Conservation (phyloP, 192 early-diverging fungal genomes). For the Gigaspora rosea region DNA sequence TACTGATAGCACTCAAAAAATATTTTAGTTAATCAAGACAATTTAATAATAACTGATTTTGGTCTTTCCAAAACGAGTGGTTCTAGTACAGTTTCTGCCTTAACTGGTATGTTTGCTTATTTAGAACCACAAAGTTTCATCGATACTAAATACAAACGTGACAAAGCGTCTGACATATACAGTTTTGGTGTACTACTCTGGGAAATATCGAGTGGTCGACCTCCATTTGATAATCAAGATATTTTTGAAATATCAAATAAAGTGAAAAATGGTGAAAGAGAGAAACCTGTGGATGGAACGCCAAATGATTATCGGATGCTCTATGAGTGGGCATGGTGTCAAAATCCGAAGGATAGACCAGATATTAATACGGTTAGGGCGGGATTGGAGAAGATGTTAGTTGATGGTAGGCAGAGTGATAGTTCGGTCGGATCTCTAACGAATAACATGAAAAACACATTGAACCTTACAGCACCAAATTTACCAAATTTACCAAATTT, state of each 20-base stretch:
- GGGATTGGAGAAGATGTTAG: no score
- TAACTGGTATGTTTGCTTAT: not conserved
- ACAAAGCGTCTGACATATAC: not conserved
- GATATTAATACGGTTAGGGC: no score
- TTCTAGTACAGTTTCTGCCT: not conserved
- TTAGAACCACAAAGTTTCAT: conserved; percentile 4
- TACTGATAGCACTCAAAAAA: conserved; percentile 19
- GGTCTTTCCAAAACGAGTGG: not conserved
- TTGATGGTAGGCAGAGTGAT: no score
- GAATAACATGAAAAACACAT: no score
- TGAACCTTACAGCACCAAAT: no score
- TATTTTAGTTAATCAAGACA: conserved; percentile 5
- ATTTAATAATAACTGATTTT: conserved; percentile 15
- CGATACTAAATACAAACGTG: not conserved
- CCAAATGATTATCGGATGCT: no score
- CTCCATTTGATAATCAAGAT: not conserved
- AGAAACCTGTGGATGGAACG: no score
- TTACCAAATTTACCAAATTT: no score
- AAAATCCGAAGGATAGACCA: no score
- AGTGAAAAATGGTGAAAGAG: no score
- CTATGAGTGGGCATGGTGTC: no score
- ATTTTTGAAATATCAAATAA: not conserved
- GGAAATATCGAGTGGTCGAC: not conserved
- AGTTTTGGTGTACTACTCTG: not conserved
- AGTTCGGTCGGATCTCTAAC: no score